Evolutionary conservation across 164 flowering plant genomes (phyloP).

Genomic region (Houttuynia cordata): DNA sequence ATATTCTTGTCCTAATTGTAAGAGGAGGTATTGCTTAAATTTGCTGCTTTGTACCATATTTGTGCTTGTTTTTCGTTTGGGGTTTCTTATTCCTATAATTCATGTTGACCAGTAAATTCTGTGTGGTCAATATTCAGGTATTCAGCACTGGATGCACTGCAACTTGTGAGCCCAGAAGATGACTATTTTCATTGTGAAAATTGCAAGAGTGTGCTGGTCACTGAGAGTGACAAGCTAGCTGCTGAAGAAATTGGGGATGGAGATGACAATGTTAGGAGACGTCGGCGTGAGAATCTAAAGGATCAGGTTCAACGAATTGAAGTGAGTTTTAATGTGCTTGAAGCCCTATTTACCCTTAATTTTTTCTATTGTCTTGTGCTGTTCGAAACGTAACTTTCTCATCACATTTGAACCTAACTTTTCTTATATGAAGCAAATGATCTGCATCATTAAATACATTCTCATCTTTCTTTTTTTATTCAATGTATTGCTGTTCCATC

Average conservation of each 20-base stretch:
- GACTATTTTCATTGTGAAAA: constrained; percentile 84
- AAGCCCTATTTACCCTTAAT: background rate
- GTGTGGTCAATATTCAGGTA: constrained; percentile 33
- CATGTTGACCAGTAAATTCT: no score
- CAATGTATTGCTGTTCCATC: no score
- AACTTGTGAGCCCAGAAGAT: constrained; percentile 52
- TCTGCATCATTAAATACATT: no score
- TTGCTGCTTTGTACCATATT: background rate
- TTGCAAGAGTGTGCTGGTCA: constrained; percentile 80
- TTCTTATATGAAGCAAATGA: no score
- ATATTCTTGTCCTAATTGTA: constrained; percentile 78
- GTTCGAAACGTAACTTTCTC: no score
- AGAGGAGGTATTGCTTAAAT: constrained; percentile 39
- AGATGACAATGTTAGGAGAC: constrained; percentile 83
- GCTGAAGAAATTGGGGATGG: constrained; percentile 81
- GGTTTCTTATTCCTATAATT: background rate
- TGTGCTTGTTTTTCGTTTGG: background rate
- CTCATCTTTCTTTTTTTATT: no score
- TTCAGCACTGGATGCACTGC: constrained; percentile 79
- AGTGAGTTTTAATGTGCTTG: constrained; percentile 21
- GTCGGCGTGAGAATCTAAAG: constrained; percentile 70
- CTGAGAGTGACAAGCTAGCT: constrained; percentile 84
- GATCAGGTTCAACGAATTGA: constrained; percentile 82
- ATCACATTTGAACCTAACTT: no score
- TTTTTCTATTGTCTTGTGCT: background rate